Evolutionary conservation across 1,284 basidiomycete genomes (phyloP), one percentile per base, ranked within the genome.

Genomic region (Albatrellus sp.): DNA sequence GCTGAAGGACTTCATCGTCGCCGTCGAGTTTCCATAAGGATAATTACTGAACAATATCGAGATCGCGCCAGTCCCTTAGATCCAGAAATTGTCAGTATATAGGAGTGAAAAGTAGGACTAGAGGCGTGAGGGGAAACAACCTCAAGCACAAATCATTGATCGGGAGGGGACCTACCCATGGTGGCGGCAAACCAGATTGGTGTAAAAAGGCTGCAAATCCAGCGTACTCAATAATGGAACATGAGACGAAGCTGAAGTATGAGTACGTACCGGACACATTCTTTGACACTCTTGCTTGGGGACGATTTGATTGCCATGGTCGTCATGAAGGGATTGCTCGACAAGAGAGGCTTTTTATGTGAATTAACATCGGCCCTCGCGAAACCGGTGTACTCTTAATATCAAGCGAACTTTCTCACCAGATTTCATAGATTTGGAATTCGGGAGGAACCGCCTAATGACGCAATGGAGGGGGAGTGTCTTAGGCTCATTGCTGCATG

Each of bases 11-110:
- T 63, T 64, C 63, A 77, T 65, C 13, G 60, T 52, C 6, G 50
- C 48, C 9, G 66, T 64, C 33, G 60, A 56, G 44, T 55, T 54
- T 1, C 65, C 72, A 50, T 75, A 78, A 2, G 78, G 76, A 54
- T 76, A 77, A 13, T 54, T 61, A 40, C 67, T 60, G 52, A 77
- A 71, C 36, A 80, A 62, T 20, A 66, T 63, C 52, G 73, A 69
- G 12, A 80, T 65, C 13, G 69, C 63, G 5, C 75, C 76, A 12
- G 76, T 80, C 16, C 75, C 75, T 77, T 50, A 36, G 42, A 44
- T n/a, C 16, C 7, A 8, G 2, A 24, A 24, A 24, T 4, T 24
- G 7, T 24, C 24, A 24, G 24, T 7, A 24, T 24, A 7, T 7
- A 4, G 24, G 24, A 4, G 3, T 24, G 24, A 11, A 12, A 14